Percentiles rank a stretch among this genome's conserved stretches.
Evolutionary conservation across 257 asterid genomes (phyloP).

Genomic region (Striga asiatica): DNA sequence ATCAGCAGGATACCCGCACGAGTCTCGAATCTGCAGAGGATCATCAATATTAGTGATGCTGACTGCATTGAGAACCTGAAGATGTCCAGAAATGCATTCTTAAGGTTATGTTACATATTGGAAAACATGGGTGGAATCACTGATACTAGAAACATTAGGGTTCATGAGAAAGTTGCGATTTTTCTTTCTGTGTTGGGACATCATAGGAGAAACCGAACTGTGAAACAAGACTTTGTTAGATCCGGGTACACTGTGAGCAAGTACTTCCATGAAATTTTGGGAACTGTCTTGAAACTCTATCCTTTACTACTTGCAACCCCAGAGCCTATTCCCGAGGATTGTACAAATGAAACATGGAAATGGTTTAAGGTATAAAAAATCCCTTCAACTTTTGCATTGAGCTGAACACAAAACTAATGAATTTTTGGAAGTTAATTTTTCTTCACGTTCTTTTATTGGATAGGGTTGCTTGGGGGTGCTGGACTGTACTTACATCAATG

Average conservation of each 20-base stretch:
- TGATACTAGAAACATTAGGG: constrained; percentile 4
- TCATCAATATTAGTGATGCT: constrained; percentile 13
- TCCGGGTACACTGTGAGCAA: constrained; percentile 19
- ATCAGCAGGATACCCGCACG: constrained; percentile 14
- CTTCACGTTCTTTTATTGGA: neutral
- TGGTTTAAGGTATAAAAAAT: constrained; percentile 18
- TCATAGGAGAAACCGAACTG: constrained; percentile 13
- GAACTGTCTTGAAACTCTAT: constrained; percentile 11
- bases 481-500: constrained; percentile 17
- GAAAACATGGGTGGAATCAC: constrained; percentile 13
- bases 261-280: constrained; percentile 17
- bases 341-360: constrained; percentile 14
- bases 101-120: constrained; percentile 12
- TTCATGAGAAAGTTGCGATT: constrained; percentile 19
- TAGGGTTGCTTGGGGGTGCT: constrained; percentile 20
- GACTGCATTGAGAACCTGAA: constrained; percentile 17
- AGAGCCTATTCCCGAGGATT: constrained; percentile 14
- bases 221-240: constrained; percentile 14
- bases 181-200: constrained; percentile 18
- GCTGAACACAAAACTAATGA: neutral
- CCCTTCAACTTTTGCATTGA: neutral
- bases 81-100: constrained; percentile 18
- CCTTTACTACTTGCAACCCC: constrained; percentile 16
- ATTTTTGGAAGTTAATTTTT: neutral
- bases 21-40: constrained; percentile 17